phyloP scores from a whole-genome alignment of 2,329 filamentous ascomycete species.

The Bipolaris oryzae region DNA sequence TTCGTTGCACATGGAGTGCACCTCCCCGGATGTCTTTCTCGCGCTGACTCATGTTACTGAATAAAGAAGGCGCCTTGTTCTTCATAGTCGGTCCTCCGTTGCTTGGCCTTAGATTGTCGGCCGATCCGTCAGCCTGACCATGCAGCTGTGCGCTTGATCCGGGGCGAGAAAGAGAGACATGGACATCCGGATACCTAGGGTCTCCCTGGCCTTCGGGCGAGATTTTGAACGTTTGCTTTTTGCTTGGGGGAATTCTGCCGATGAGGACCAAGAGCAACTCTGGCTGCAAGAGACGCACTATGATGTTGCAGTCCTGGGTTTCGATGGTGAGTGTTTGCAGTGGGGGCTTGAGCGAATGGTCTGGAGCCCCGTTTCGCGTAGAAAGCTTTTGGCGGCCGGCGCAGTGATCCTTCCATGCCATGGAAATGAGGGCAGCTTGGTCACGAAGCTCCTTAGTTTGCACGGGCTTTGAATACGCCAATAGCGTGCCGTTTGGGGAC shows the following conservation, averaged over 20 bases:
- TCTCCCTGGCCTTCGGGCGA: constrained; percentile 53
- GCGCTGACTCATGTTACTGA: constrained; percentile 47
- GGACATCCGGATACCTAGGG: constrained; percentile 44
- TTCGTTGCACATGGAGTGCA: constrained; percentile 56
- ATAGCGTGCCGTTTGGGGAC: constrained; percentile 58
- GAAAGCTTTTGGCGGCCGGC: constrained; percentile 25
- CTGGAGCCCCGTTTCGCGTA: constrained; percentile 12
- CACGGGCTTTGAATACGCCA: constrained; percentile 57
- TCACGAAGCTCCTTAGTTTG: constrained; percentile 57
- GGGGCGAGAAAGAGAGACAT: constrained; percentile 13
- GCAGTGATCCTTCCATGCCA: constrained; percentile 57
- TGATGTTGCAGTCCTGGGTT: constrained; percentile 53
- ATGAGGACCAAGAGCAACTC: constrained; percentile 56
- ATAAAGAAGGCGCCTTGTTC: constrained; percentile 38
- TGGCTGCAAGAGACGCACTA: constrained; percentile 55
- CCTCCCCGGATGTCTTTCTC: constrained; percentile 48
- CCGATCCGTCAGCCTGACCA: constrained; percentile 12
- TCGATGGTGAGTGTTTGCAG: constrained; percentile 56
- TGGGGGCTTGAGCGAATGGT: constrained; percentile 21
- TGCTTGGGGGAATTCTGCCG: constrained; percentile 54
- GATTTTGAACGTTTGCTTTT: constrained; percentile 49
- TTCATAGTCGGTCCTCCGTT: constrained; percentile 16
- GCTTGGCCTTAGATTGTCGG: constrained; percentile 4
- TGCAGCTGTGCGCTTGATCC: constrained; percentile 10
- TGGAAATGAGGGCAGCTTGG: constrained; percentile 56